Base-by-base conservation (phyloP, 306 rosid genomes). In the Geum urbanum region DNA sequence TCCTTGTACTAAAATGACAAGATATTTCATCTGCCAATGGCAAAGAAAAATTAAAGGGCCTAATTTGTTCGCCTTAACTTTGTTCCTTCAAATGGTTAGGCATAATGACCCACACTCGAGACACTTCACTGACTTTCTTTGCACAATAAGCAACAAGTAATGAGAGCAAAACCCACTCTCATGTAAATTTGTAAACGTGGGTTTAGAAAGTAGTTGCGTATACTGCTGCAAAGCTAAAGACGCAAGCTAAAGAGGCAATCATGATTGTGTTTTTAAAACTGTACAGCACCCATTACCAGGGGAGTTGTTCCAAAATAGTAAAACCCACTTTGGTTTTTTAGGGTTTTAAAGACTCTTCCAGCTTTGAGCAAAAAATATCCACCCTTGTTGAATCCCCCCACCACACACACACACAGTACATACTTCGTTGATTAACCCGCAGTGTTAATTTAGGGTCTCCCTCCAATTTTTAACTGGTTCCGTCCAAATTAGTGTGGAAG, bases 141-240 rank as follows among this genome's bases (percentile, higher is more conserved):
- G 78, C 78, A 82, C 60, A 81, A 74, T 85, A 54, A 82, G 75
- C 84, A 64, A 56, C 68, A 77, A 70, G 78, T 87, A 57, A 85
- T 85, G 60, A 77, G 72, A 77, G 72, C 63, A 64, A 80, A 12
- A n/a, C 61, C 70, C 79, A 76, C 77, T 66, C 70, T 49, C 69
- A 80, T 72, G 73, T 62, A 49, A 81, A 86, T 63, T 83, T 79
- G 81, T 81, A 83, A 69, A 64, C 84, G 48, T 71, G 77, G 68
- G 77, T 51, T 72, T 71, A 79, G 70, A 83, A 77, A 74, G 71
- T 12, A 73, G 70, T 71, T 64, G 76, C 80, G 74, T 50, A 79
- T 63, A 71, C 72, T 61, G 44, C 72, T 73, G 80, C 71, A 45
- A 41, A 70, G 70, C 58, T 51, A 72, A 72, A 74, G 62, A 75